phyloP scores from a whole-genome alignment of 768 basidiomycete genomes.

The Leccinum disarticulatum region DNA sequence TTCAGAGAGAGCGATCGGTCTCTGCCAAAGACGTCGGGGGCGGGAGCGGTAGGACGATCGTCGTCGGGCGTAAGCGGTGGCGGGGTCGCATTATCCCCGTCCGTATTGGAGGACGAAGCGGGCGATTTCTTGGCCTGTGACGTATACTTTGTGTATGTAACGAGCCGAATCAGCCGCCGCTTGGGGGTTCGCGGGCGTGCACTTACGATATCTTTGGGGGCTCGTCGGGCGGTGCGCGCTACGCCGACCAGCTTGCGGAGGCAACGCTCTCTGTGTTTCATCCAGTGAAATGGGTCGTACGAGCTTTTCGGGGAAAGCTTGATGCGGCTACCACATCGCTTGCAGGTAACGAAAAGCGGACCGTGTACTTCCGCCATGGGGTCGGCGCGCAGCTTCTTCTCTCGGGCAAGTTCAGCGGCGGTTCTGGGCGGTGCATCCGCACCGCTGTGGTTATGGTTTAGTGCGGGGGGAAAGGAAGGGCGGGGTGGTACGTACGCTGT shows the following conservation, averaged over 20 bases:
- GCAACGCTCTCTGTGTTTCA: constrained; percentile 61
- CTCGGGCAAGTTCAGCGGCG: constrained; percentile 47
- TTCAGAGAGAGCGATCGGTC: constrained; percentile 27
- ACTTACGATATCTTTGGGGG: constrained; percentile 27
- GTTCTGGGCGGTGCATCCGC: constrained; percentile 33
- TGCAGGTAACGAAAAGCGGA: constrained; percentile 53
- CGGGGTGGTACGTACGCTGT: constrained; percentile 20
- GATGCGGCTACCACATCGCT: constrained; percentile 53
- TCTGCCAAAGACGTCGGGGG: constrained; percentile 19
- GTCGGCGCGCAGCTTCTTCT: constrained; percentile 52
- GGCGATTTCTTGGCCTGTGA: constrained; percentile 24
- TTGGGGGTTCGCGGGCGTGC: not conserved
- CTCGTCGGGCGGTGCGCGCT: constrained; percentile 14
- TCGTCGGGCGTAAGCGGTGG: constrained; percentile 40
- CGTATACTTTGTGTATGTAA: constrained; percentile 19
- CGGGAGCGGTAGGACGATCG: constrained; percentile 17
- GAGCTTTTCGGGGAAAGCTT: constrained; percentile 67
- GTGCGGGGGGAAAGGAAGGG: not conserved
- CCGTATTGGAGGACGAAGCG: constrained; percentile 30
- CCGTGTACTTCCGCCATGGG: constrained; percentile 51
- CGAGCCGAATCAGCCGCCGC: constrained; percentile 5
- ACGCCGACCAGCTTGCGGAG: constrained; percentile 42
- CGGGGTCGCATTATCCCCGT: constrained; percentile 33
- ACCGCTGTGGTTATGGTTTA: constrained; percentile 22
- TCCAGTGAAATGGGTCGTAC: constrained; percentile 69